Conservation (phyloP, 352 stramenopile species). For the Phytophthora kernoviae region DNA sequence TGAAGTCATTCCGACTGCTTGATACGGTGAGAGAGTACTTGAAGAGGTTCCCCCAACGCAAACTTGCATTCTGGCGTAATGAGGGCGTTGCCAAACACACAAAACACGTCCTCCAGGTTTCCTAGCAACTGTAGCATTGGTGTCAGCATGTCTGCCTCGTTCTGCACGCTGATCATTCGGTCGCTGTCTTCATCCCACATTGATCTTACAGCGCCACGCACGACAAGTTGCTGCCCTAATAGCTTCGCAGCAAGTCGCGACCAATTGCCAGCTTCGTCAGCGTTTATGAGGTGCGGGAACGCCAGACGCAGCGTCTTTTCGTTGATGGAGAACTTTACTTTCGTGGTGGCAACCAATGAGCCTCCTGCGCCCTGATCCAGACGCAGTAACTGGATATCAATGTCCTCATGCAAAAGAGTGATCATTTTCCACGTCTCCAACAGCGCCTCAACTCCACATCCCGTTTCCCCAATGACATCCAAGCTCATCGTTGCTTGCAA, state of each 20-base stretch:
- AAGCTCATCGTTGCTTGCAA: background rate
- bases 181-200: background rate
- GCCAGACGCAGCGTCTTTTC: constrained; percentile 4
- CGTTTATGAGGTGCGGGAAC: constrained; percentile 3
- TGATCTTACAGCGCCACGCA: background rate
- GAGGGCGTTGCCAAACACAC: constrained; percentile 3
- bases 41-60: background rate
- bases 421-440: constrained; percentile 4
- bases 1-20: no score
- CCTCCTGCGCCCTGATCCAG: background rate
- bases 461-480: background rate
- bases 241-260: background rate
- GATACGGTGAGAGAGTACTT: background rate
- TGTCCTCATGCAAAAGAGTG: background rate
- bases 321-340: constrained; percentile 1
- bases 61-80: constrained; percentile 1
- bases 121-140: constrained; percentile 6
- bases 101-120: constrained; percentile 1
- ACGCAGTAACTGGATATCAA: background rate
- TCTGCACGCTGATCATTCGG: constrained; percentile 1
- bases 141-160: constrained; percentile 4
- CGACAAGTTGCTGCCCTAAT: background rate
- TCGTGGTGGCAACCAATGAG: constrained; percentile 3
- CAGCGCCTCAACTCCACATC: background rate
- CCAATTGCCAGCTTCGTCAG: background rate